phyloP scores from a whole-genome alignment of 2,329 filamentous ascomycete species.

The Sclerotinia minor region DNA sequence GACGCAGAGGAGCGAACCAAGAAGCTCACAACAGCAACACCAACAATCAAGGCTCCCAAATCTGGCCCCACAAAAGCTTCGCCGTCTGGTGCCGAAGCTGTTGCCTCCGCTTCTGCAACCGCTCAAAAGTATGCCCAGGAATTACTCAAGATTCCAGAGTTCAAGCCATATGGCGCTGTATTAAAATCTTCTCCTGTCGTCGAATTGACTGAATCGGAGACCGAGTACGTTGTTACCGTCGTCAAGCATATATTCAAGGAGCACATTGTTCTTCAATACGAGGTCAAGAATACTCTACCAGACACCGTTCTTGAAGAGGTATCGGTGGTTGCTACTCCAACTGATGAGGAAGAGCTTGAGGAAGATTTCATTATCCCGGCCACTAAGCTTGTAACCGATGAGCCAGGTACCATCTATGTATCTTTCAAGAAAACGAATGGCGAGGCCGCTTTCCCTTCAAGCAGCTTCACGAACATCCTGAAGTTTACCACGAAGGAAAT shows the following conservation, averaged over 20 bases:
- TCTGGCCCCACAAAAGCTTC: constrained; percentile 72
- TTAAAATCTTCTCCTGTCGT: constrained; percentile 87
- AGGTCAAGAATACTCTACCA: constrained; percentile 94
- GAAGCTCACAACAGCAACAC: constrained; percentile 91
- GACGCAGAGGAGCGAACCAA: constrained; percentile 94
- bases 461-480: constrained; percentile 85
- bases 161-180: constrained; percentile 83
- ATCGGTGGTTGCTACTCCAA: constrained; percentile 75
- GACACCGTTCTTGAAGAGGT: constrained; percentile 90
- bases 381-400: constrained; percentile 76
- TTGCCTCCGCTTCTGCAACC: constrained; percentile 72
- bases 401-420: constrained; percentile 91
- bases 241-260: constrained; percentile 99
- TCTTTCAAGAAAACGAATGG: constrained; percentile 84
- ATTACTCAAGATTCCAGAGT: constrained; percentile 83
- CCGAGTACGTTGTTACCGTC: constrained; percentile 90
- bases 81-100: constrained; percentile 68
- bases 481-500: constrained; percentile 99
- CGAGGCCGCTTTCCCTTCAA: constrained; percentile 72
- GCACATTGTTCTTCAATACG: constrained; percentile 92
- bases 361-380: constrained; percentile 94
- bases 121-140: constrained; percentile 89
- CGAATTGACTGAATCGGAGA: constrained; percentile 94
- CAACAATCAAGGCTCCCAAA: constrained; percentile 91
- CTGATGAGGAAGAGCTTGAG: constrained; percentile 78